Conservation (phyloP, 495 filamentous ascomycete genomes). For the Penicillium cinerascens region DNA sequence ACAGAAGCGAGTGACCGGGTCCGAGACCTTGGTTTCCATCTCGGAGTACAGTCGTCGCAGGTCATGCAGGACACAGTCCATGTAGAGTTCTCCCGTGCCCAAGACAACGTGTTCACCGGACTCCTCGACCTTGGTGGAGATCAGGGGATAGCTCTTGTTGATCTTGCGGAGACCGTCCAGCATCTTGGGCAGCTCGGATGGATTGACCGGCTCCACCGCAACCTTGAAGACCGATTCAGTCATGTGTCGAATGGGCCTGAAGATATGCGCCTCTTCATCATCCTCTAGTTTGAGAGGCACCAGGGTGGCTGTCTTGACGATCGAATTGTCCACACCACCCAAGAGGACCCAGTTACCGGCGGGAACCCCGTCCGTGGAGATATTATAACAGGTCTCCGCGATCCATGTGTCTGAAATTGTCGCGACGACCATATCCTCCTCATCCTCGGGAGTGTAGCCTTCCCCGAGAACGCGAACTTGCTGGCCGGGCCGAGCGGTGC, state of each 20-base stretch:
- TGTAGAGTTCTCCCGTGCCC: slow-evolving; percentile 94
- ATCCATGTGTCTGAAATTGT: slow-evolving; percentile 89
- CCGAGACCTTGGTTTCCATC: slow-evolving; percentile 98
- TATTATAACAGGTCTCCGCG: slow-evolving; percentile 89
- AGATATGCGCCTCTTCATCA: slow-evolving; percentile 89
- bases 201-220: slow-evolving; percentile 96
- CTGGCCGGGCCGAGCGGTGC: slow-evolving; percentile 75
- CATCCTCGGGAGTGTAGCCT: slow-evolving; percentile 93
- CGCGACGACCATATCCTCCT: slow-evolving; percentile 94
- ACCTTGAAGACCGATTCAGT: slow-evolving; percentile 98
- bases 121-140: slow-evolving; percentile 96
- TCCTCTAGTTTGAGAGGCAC: slow-evolving; percentile 78
- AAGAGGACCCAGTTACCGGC: slow-evolving; percentile 94
- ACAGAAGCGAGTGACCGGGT: slow-evolving; percentile 95
- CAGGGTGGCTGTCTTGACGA: slow-evolving; percentile 95
- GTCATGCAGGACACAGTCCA: slow-evolving; percentile 98
- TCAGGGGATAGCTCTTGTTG: slow-evolving; percentile 94
- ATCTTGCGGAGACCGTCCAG: slow-evolving; percentile 92
- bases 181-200: slow-evolving; percentile 99
- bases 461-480: slow-evolving; percentile 92
- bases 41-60: slow-evolving; percentile 91
- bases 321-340: slow-evolving; percentile 92
- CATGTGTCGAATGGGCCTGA: slow-evolving; percentile 89
- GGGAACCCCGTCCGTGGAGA: slow-evolving; percentile 85
- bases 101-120: slow-evolving; percentile 96